Conservation (phyloP, 192 early-diverging fungal species). For the Backusella tuberculispora region DNA sequence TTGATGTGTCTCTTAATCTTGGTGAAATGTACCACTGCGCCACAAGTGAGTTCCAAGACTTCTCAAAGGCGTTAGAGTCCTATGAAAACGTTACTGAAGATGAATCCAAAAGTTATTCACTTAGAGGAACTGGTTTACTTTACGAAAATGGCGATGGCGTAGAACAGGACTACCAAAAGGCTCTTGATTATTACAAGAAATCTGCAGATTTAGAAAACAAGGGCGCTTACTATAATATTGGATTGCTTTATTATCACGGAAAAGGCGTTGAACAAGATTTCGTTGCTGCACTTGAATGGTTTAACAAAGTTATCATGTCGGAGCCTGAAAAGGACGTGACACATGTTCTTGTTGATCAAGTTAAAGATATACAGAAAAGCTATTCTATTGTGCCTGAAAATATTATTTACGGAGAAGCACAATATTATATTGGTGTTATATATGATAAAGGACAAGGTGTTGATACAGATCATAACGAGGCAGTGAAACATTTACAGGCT, state of each 20-base stretch:
- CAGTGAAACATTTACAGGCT: neutral
- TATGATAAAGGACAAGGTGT: neutral
- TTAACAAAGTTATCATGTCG: neutral
- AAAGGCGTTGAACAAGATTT: neutral
- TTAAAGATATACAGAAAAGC: neutral
- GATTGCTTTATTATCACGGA: neutral
- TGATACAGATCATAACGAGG: neutral
- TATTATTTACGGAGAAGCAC: neutral
- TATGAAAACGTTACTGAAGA: neutral
- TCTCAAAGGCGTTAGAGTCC: neutral
- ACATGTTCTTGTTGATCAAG: neutral
- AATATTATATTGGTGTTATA: neutral
- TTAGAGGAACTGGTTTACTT: neutral
- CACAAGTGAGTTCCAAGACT: neutral
- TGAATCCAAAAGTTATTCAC: neutral
- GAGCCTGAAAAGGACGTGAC: neutral
- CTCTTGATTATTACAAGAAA: neutral
- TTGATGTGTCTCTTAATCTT: neutral
- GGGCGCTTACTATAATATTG: neutral
- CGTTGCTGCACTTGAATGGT: neutral
- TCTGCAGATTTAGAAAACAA: neutral
- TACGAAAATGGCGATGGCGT: neutral
- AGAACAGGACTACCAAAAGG: neutral
- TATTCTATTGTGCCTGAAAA: neutral
- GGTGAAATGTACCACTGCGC: constrained; percentile 5